Conservation (phyloP, 2,329 filamentous ascomycete genomes). For the Cordyceps tenuipes region DNA sequence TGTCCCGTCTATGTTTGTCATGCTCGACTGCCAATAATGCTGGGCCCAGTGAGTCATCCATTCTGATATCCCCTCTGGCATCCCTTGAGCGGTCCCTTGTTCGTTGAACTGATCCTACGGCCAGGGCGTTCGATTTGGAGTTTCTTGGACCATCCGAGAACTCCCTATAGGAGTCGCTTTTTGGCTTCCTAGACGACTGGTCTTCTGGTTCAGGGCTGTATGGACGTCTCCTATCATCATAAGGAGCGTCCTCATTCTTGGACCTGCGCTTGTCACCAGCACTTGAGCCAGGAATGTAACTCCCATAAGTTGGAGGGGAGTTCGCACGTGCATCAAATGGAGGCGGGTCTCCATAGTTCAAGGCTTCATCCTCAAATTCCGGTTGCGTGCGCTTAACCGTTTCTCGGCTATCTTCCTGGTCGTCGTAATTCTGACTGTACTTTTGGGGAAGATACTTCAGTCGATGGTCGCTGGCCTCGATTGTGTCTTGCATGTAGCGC, state of each 20-base stretch:
- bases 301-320: constrained; percentile 20
- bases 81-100: constrained; percentile 28
- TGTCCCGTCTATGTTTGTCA: constrained; percentile 11
- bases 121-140: constrained; percentile 32
- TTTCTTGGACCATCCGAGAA: constrained; percentile 27
- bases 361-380: constrained; percentile 33
- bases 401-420: constrained; percentile 16
- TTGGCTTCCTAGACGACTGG: constrained; percentile 4
- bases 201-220: constrained; percentile 14
- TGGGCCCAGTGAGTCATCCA: constrained; percentile 21
- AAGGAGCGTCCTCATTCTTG: constrained; percentile 13
- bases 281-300: constrained; percentile 18
- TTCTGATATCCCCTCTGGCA: constrained; percentile 24
- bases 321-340: constrained; percentile 7
- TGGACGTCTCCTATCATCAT: constrained; percentile 8
- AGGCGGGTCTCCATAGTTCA: constrained; percentile 40
- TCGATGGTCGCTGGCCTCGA: constrained; percentile 26
- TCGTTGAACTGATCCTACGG: constrained; percentile 31
- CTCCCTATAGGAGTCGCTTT: constrained; percentile 10
- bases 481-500: constrained; percentile 16
- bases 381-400: constrained; percentile 13
- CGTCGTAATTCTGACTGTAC: constrained; percentile 32
- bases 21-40: constrained; percentile 17
- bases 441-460: constrained; percentile 40
- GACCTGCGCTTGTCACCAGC: constrained; percentile 17